Evolutionary conservation across 768 basidiomycete genomes (phyloP).

Genomic region (Suillus ampliporus): DNA sequence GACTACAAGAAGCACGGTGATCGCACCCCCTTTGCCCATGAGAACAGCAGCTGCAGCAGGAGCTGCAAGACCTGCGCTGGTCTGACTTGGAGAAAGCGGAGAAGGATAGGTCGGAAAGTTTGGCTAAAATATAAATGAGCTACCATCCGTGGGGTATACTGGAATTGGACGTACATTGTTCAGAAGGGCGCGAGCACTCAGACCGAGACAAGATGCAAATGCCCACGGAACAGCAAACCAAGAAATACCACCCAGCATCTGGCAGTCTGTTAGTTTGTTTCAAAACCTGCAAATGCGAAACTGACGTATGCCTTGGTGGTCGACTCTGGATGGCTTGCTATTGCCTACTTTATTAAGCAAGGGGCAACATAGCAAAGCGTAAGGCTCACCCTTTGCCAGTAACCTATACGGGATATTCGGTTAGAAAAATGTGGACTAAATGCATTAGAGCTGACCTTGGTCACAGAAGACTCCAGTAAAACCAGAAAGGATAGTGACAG

Average conservation of each 20-base stretch:
- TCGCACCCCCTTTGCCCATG: slow-evolving; percentile 51
- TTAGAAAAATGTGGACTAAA: slow-evolving; percentile 7
- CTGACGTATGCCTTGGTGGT: slow-evolving; percentile 57
- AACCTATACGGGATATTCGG: slow-evolving; percentile 37
- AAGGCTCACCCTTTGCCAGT: slow-evolving; percentile 54
- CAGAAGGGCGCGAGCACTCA: slow-evolving; percentile 45
- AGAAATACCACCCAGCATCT: slow-evolving; percentile 63
- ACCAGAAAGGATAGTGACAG: slow-evolving; percentile 44
- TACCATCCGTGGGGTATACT: background rate
- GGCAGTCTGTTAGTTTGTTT: slow-evolving; percentile 4
- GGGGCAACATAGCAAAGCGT: background rate
- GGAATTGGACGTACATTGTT: slow-evolving; percentile 29
- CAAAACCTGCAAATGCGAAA: background rate
- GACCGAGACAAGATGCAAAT: slow-evolving; percentile 53
- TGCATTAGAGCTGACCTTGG: slow-evolving; percentile 41
- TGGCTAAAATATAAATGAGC: slow-evolving; percentile 38
- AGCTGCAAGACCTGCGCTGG: slow-evolving; percentile 50
- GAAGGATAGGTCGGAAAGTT: slow-evolving; percentile 59
- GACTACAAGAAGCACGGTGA: slow-evolving; percentile 49
- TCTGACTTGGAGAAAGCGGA: slow-evolving; percentile 43
- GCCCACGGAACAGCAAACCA: slow-evolving; percentile 63
- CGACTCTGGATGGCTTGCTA: slow-evolving; percentile 54
- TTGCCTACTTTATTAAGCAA: slow-evolving; percentile 40
- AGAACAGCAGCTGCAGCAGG: slow-evolving; percentile 53
- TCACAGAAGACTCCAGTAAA: slow-evolving; percentile 57